Evolutionary conservation across 2,329 filamentous ascomycete species (phyloP), one percentile per base, ranked within the genome.

Genomic region (Pseudogymnoascus sp.): DNA sequence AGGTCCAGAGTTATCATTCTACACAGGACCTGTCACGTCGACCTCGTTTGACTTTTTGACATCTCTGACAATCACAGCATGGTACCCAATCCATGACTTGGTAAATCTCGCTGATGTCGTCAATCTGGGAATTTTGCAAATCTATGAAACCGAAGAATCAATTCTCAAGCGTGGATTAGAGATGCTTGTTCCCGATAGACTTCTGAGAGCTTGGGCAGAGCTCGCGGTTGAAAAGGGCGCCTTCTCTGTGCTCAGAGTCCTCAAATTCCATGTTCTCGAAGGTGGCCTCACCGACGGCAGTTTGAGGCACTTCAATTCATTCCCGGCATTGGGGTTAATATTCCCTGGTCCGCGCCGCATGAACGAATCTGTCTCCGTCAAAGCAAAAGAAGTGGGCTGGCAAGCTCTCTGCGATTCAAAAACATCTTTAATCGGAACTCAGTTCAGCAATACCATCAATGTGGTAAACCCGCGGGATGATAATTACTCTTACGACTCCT

Each of bases 161-260:
- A 19, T 57, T 3, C n/a, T 36, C 11, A n/a, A 57, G 6, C 23
- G 13, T 14, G 19, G 21, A n/a, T 21, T n/a, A 8, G 13, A 48
- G 31, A 21, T 7, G n/a, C 23, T 48, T 45, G 43, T 25, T 14
- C 31, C 48, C 54, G 72, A 75, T 65, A 65, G 69, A 31, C 48
- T 75, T 6, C 54, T 76, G n/a, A 68, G 71, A 63, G 68, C 72
- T 8, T 76, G 74, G 74, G 66, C 68, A 51, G 51, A 68, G 37
- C 65, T 68, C 43, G 73, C 71, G 10, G 36, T 60, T 8, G 66
- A 69, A 16, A 65, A 70, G 6, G 69, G 66, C 1, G 67, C 68
- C 2, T 75, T 76, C 31, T 64, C 65, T 2, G 67, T 73, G 7
- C 62, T 76, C 48, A 67, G 73, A 62, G 68, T 75, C 14, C 63